Conservation (phyloP, 768 basidiomycete species). For the Boletus sp. region DNA sequence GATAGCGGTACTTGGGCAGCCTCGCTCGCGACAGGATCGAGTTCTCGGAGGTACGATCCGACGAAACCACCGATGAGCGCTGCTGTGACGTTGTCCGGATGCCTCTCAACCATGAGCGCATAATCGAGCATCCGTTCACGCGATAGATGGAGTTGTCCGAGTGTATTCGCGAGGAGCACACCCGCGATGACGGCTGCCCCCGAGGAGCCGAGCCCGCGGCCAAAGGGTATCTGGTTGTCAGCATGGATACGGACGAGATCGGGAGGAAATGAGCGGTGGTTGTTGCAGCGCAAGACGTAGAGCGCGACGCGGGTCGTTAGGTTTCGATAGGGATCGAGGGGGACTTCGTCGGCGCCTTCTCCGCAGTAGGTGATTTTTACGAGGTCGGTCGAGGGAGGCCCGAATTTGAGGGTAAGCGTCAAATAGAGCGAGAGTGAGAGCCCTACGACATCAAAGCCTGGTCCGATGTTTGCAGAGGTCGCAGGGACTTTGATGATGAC, state of each 20-base stretch:
- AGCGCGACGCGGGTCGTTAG: constrained; percentile 95
- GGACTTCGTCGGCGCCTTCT: constrained; percentile 87
- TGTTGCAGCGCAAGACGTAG: constrained; percentile 92
- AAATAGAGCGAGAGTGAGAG: constrained; percentile 88
- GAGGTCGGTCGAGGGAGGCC: constrained; percentile 36
- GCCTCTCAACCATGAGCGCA: constrained; percentile 98
- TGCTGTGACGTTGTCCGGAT: constrained; percentile 98
- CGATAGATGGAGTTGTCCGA: constrained; percentile 71
- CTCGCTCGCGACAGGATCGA: constrained; percentile 74
- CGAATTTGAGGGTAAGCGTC: constrained; percentile 61
- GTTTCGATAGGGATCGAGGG: constrained; percentile 94
- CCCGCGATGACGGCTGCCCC: constrained; percentile 99
- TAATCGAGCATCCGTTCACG: constrained; percentile 82
- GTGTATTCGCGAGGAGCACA: constrained; percentile 81
- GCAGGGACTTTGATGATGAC: constrained; percentile 86
- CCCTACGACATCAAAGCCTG: constrained; percentile 99
- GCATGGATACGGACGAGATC: constrained; percentile 65
- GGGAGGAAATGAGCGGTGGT: constrained; percentile 69
- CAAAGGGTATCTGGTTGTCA: constrained; percentile 95
- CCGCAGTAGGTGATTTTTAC: constrained; percentile 79
- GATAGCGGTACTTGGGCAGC: constrained; percentile 90
- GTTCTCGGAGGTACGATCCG: constrained; percentile 90
- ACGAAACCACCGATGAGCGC: constrained; percentile 97
- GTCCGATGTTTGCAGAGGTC: constrained; percentile 98
- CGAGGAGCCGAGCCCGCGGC: constrained; percentile 94